Percentiles rank a stretch among this genome's conserved stretches.
phyloP scores from a whole-genome alignment of 768 basidiomycete genomes.

The Termitomyces sp. region DNA sequence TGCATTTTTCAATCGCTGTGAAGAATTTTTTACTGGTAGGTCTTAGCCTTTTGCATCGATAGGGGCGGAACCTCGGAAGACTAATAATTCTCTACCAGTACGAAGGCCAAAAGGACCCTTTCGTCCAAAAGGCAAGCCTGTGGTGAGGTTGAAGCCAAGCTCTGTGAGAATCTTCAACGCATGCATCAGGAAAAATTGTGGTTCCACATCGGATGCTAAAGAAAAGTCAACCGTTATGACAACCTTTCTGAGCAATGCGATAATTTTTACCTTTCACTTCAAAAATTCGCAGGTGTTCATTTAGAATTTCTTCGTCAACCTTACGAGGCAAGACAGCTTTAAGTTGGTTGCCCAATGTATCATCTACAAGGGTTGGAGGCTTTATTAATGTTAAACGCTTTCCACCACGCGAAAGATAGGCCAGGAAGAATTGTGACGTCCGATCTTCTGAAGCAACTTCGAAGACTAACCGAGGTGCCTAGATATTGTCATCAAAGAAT shows the following conservation, averaged over 20 bases:
- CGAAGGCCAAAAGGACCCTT: conserved; percentile 38
- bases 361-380: conserved; percentile 36
- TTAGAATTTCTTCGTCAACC: conserved; percentile 34
- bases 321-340: conserved; percentile 30
- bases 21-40: not conserved
- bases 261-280: conserved; percentile 37
- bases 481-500: not conserved
- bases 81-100: conserved; percentile 51
- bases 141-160: conserved; percentile 58
- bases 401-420: conserved; percentile 57
- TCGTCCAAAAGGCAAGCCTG: conserved; percentile 55
- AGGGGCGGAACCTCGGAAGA: conserved; percentile 45
- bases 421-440: conserved; percentile 55
- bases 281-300: conserved; percentile 48
- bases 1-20: not conserved
- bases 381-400: conserved; percentile 45
- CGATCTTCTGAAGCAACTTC: conserved; percentile 42
- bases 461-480: conserved; percentile 65
- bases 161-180: conserved; percentile 53
- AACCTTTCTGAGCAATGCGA: not conserved
- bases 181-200: conserved; percentile 53
- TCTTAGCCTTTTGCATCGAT: conserved; percentile 6
- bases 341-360: conserved; percentile 33
- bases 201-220: conserved; percentile 39
- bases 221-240: not conserved